A percentile compares a stretch with the other conserved stretches of the same genome.
These are phyloP conservation scores for Cenchrus purpureus DNA, from an alignment of 176 grass and related monocot genomes.

Conservation along the genomic window DNA sequence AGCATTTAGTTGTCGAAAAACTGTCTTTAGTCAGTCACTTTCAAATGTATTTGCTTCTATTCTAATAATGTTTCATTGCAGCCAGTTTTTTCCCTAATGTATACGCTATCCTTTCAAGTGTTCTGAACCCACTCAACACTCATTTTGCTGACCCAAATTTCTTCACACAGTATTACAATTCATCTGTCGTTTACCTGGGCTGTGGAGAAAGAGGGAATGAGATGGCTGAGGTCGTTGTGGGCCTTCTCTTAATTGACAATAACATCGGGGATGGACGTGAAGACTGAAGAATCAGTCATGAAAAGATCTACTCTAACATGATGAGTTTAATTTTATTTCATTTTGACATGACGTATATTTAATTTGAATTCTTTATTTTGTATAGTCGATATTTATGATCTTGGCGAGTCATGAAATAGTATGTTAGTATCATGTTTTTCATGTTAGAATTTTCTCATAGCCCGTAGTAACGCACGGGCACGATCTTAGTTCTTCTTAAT, in stretches of 20 bases:
- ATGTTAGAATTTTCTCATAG: too few species aligned
- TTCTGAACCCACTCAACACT: background rate
- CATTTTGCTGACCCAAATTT: slow-evolving; percentile 30
- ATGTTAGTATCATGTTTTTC: too few species aligned
- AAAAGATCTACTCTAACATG: slow-evolving; percentile 71
- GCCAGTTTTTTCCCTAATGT: background rate
- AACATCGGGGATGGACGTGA: slow-evolving; percentile 74
- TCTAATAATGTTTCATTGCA: slow-evolving; percentile 16
- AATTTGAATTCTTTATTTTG: too few species aligned
- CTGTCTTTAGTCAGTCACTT: slow-evolving; percentile 95
- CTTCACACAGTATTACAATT: slow-evolving; percentile 83
- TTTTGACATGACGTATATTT: too few species aligned
- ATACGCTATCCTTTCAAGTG: slow-evolving; percentile 7
- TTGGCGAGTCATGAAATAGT: too few species aligned
- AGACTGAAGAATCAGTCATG: slow-evolving; percentile 86
- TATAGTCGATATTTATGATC: too few species aligned
- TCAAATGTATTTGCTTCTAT: slow-evolving; percentile 55
- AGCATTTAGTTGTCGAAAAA: slow-evolving; percentile 95
- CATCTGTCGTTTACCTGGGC: slow-evolving; percentile 83
- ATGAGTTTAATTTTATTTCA: too few species aligned
- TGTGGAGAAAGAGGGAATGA: slow-evolving; percentile 94
- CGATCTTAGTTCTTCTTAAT: too few species aligned
- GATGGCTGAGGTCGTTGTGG: slow-evolving; percentile 96
- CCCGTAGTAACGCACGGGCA: too few species aligned
- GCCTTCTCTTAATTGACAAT: slow-evolving; percentile 91